Base-by-base conservation (phyloP, 352 stramenopile genomes). In the Paralagenidium karlingii region DNA sequence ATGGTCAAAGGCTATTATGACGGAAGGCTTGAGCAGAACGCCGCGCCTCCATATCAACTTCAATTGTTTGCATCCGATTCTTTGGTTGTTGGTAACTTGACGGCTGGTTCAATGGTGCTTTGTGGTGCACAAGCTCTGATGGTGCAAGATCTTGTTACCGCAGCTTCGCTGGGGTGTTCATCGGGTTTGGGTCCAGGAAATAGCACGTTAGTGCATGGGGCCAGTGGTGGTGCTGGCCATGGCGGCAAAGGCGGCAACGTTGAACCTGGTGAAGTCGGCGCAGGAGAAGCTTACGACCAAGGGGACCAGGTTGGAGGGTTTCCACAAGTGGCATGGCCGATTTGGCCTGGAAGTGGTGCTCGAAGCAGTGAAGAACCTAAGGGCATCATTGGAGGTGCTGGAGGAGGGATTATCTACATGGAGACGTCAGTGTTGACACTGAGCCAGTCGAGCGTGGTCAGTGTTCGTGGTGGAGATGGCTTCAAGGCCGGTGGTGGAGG, bases 401-500 rank as follows among this genome's bases (percentile, higher is more conserved):
- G 78, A 7, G 78, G 78, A 29, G 78, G 78, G 10, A 43, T 91
- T 9, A 60, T 91, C 19, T 78, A 86, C 51, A 49, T 91, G 31
- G 51, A 60, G 0, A 60, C 71, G 1, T 64, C 58, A 38, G 62
- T 59, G 12, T 52, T 91, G 3, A 43, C 55, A 5, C 48, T 91
- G 13, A 47, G 33, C 69, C 70, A 36, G 24, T 33, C 8, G 16
- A 24, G 62, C 64, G 3, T 39, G 3, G 51, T 91, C 16, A 77
- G 55, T 46, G 74, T 63, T 5, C 49, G 55, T 27, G 78, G 78
- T 21, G 60, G 65, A 3, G 43, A 47, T 21, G 78, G 78, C 8
- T 65, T 51, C 3, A 76, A 69, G 38, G 64, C 67, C 12, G 78
- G 78, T 19, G 78, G 78, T 21, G 78, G 78, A 40, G 78, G 78